phyloP scores from a whole-genome alignment of 768 basidiomycete species.

The Baorangia bicolor region DNA sequence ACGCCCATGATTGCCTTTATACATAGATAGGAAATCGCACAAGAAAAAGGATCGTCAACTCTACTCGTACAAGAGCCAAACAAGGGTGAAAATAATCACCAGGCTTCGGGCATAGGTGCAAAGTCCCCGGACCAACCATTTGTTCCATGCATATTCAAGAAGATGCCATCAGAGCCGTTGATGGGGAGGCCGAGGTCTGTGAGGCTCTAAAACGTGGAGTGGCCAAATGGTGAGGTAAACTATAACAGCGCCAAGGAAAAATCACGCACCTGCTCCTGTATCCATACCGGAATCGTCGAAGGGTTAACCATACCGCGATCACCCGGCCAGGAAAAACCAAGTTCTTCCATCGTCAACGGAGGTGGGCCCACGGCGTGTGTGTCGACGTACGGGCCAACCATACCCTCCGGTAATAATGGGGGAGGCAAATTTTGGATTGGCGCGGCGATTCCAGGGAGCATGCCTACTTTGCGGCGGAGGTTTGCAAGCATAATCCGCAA shows the following conservation, averaged over 20 bases:
- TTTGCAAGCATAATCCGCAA: conserved; percentile 93
- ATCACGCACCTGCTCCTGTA: conserved; percentile 79
- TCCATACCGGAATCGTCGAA: conserved; percentile 82
- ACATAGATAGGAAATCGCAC: conserved; percentile 16
- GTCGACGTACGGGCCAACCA: conserved; percentile 54
- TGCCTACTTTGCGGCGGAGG: conserved; percentile 83
- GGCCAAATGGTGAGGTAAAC: neutral
- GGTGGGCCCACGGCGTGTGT: conserved; percentile 49
- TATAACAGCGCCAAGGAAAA: neutral
- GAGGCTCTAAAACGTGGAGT: conserved; percentile 56
- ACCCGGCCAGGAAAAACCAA: conserved; percentile 73
- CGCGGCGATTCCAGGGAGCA: conserved; percentile 48
- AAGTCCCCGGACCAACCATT: conserved; percentile 81
- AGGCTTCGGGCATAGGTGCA: conserved; percentile 77
- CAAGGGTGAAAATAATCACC: conserved; percentile 47
- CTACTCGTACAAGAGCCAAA: conserved; percentile 18
- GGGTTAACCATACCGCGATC: conserved; percentile 71
- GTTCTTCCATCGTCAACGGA: conserved; percentile 82
- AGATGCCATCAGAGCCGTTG: conserved; percentile 90
- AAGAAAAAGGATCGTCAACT: conserved; percentile 24
- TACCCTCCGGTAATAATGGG: conserved; percentile 54
- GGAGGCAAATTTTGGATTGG: conserved; percentile 53
- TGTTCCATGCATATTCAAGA: conserved; percentile 67
- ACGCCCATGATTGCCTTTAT: conserved; percentile 18
- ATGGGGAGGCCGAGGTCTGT: conserved; percentile 89